phyloP scores from a whole-genome alignment of 2,329 filamentous ascomycete genomes.

The Claviceps paspali region DNA sequence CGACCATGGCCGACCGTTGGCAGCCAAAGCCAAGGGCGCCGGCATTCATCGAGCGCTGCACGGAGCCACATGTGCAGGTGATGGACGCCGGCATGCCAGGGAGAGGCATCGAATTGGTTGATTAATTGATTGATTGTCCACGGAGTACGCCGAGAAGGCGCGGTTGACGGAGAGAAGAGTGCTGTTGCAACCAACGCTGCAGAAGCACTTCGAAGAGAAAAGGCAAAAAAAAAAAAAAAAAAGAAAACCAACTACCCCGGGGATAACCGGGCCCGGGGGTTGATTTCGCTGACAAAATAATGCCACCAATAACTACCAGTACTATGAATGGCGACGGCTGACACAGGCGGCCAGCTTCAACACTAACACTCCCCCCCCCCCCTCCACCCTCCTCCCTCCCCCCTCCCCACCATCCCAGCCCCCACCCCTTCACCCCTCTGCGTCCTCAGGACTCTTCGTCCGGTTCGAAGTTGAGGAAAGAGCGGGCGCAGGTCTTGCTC shows the following conservation, averaged over 20 bases:
- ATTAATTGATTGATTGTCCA: too few relatives aligned
- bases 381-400: too few relatives aligned
- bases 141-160: not conserved
- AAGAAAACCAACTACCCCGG: not conserved
- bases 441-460: not conserved
- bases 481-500: too few relatives aligned
- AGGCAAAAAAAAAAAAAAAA: not conserved
- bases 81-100: not conserved
- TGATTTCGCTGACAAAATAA: not conserved
- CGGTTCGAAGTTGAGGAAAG: not conserved
- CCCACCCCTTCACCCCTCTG: too few relatives aligned
- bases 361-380: not conserved
- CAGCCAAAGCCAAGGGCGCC: not conserved
- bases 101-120: too few relatives aligned
- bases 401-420: too few relatives aligned
- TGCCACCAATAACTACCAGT: not conserved
- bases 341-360: not conserved
- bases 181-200: slow-evolving; percentile 1
- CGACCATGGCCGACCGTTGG: too few relatives aligned
- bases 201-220: not conserved
- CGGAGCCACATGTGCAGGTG: too few relatives aligned
- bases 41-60: not conserved
- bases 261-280: not conserved
- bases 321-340: not conserved
- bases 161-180: slow-evolving; percentile 5